A percentile compares a stretch with the other conserved stretches of the same genome.
Evolutionary conservation across 1,139 yeast genomes (phyloP).

Genomic region (Geotrichum reessii): DNA sequence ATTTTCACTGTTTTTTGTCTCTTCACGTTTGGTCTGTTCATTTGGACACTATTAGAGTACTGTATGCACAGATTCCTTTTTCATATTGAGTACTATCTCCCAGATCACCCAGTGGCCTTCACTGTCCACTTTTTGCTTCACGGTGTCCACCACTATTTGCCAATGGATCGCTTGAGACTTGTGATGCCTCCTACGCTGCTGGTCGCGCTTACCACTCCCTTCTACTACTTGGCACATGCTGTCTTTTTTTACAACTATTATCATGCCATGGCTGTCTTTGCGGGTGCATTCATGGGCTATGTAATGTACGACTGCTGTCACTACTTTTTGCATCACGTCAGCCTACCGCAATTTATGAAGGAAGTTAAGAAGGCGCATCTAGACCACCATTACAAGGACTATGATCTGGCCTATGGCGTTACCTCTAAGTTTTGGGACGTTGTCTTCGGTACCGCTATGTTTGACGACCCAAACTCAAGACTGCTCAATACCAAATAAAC

Average conservation of each 20-base stretch:
- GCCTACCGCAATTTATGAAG: constrained; percentile 69
- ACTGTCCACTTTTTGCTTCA: constrained; percentile 85
- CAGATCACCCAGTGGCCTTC: constrained; percentile 68
- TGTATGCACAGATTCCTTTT: constrained; percentile 81
- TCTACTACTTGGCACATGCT: constrained; percentile 54
- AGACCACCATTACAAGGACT: constrained; percentile 96
- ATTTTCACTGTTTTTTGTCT: constrained; percentile 33
- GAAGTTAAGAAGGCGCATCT: constrained; percentile 81
- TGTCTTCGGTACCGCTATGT: constrained; percentile 68
- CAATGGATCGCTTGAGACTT: constrained; percentile 89
- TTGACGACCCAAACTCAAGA: constrained; percentile 23
- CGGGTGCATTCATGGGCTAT: constrained; percentile 94
- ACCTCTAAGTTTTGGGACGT: constrained; percentile 91
- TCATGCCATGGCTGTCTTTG: constrained; percentile 65
- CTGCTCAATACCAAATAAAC: constrained; percentile 4
- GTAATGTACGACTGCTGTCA: constrained; percentile 87
- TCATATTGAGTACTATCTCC: constrained; percentile 83
- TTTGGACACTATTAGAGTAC: constrained; percentile 92
- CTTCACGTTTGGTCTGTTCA: constrained; percentile 60
- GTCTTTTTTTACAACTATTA: constrained; percentile 50
- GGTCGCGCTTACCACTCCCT: constrained; percentile 50
- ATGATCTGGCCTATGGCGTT: constrained; percentile 94
- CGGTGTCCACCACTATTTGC: constrained; percentile 94
- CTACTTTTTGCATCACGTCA: constrained; percentile 80
- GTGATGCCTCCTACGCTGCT: constrained; percentile 95